Evolutionary conservation across 805 yeast species (phyloP).

Genomic region (Cyberlindnera xylosilytica): DNA sequence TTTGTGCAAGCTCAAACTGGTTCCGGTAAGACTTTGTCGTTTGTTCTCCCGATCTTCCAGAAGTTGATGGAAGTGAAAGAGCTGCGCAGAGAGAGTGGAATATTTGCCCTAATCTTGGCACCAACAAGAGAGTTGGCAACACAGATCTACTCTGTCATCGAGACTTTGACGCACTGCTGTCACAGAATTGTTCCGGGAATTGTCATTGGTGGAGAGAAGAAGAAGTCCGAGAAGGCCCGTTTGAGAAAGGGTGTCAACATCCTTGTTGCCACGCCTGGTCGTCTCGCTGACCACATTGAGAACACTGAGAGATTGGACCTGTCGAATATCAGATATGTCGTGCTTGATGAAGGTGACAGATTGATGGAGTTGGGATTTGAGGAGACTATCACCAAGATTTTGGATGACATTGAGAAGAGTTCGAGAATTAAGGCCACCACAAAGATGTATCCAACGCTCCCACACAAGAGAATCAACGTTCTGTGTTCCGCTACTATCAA

Average conservation of each 20-base stretch:
- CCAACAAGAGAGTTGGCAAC: constrained; percentile 95
- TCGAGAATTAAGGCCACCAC: constrained; percentile 36
- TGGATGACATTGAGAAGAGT: constrained; percentile 50
- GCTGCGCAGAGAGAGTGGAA: constrained; percentile 64
- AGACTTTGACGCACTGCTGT: constrained; percentile 67
- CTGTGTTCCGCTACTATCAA: constrained; percentile 95
- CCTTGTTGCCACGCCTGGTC: constrained; percentile 96
- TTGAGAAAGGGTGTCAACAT: constrained; percentile 93
- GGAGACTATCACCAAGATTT: constrained; percentile 79
- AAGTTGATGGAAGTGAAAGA: constrained; percentile 56
- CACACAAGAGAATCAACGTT: constrained; percentile 68
- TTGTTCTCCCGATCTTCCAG: constrained; percentile 77
- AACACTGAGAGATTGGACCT: constrained; percentile 76
- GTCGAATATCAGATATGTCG: constrained; percentile 77
- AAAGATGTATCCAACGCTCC: constrained; percentile 52
- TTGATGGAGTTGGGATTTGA: constrained; percentile 95
- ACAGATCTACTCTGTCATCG: constrained; percentile 83
- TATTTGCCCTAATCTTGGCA: constrained; percentile 83
- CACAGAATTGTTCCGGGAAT: constrained; percentile 93
- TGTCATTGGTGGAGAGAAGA: constrained; percentile 97
- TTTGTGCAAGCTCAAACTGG: constrained; percentile 98
- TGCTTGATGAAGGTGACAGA: constrained; percentile 95
- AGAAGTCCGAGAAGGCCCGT: constrained; percentile 94
- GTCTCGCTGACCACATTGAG: constrained; percentile 91
- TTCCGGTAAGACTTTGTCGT: constrained; percentile 93